Evolutionary conservation across 2,329 filamentous ascomycete species (phyloP).

Genomic region (Pseudocercospora cruenta): DNA sequence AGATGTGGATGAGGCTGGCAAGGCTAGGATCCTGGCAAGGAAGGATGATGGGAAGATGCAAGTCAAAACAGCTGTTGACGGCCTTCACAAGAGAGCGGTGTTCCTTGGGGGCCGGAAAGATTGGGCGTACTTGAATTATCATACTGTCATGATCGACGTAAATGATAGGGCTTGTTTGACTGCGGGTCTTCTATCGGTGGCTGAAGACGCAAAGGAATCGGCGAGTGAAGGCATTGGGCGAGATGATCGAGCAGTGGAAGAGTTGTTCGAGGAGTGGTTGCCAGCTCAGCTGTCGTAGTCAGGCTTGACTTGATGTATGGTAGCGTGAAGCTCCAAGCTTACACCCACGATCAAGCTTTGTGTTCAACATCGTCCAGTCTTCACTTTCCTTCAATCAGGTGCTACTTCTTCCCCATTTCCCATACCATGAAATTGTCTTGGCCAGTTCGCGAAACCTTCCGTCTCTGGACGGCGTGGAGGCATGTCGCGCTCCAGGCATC

Average conservation of each 20-base stretch:
- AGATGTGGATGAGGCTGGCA: background rate
- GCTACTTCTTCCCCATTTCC: too few species aligned
- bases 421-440: too few species aligned
- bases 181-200: background rate
- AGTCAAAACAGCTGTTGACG: background rate
- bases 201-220: background rate
- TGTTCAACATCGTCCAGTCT: too few species aligned
- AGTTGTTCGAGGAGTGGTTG: conserved; percentile 15
- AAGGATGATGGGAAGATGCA: conserved; percentile 1
- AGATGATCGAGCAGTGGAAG: background rate
- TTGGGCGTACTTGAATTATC: background rate
- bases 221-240: background rate
- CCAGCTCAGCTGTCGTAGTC: background rate
- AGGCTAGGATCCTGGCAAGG: background rate
- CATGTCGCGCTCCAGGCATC: too few species aligned
- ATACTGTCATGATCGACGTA: conserved; percentile 2
- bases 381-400: too few species aligned
- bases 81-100: background rate
- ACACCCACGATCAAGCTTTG: too few species aligned
- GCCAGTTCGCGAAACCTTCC: too few species aligned
- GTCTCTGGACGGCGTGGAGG: too few species aligned
- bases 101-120: background rate
- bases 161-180: conserved; percentile 6
- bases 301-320: background rate
- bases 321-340: too few species aligned